These are phyloP conservation scores for Fomitopsis pulvina DNA, from an alignment of 768 basidiomycete genomes.

Conservation along the genomic window DNA sequence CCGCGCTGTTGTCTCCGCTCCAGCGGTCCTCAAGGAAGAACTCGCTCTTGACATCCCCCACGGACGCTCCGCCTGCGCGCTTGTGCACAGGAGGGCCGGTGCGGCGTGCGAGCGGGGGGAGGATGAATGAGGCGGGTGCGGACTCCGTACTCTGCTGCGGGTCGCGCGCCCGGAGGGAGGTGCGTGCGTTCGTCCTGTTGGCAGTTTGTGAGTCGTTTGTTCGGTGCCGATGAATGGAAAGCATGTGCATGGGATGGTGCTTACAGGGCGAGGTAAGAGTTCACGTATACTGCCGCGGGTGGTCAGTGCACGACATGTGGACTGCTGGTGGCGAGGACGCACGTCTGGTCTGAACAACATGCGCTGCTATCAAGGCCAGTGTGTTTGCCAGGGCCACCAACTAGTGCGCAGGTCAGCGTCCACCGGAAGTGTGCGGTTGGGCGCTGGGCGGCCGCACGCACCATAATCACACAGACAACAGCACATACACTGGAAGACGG, in stretches of 20 bases:
- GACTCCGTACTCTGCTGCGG: neutral
- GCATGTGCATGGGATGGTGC: neutral
- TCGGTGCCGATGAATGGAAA: neutral
- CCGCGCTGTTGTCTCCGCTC: too few species aligned
- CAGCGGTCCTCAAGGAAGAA: neutral
- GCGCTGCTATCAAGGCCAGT: constrained; percentile 8
- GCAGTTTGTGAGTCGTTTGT: neutral
- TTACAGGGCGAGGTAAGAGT: constrained; percentile 15
- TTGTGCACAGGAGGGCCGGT: too few species aligned
- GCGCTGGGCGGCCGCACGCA: too few species aligned
- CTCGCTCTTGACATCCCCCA: too few species aligned
- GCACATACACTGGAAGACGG: constrained; percentile 10
- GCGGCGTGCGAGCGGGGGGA: neutral
- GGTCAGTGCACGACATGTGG: neutral
- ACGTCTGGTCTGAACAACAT: constrained; percentile 14
- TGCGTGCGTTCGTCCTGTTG: constrained; percentile 11
- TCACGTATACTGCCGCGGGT: constrained; percentile 11
- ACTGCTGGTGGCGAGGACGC: neutral
- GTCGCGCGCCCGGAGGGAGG: neutral
- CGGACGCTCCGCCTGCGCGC: neutral
- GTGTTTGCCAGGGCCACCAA: constrained; percentile 11
- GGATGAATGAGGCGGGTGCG: too few species aligned
- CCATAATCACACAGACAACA: constrained; percentile 6
- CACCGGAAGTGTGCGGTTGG: too few species aligned
- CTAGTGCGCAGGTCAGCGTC: neutral